These are phyloP conservation scores for Halophytophthora batemanensis DNA, from an alignment of 352 stramenopile genomes.

Conservation along the genomic window DNA sequence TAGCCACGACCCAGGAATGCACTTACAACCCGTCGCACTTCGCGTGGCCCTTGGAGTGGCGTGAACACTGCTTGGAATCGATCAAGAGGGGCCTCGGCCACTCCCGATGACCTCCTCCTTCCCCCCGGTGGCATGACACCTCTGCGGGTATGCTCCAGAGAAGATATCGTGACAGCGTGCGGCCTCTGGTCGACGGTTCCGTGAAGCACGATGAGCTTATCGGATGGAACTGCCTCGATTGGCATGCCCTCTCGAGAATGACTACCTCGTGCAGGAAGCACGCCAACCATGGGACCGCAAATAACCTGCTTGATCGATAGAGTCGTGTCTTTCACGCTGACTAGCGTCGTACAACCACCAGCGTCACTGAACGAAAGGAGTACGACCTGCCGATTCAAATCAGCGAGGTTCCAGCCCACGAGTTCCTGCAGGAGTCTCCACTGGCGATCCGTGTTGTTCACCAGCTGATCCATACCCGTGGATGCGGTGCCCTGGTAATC, in stretches of 20 bases:
- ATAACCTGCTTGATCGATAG: constrained; percentile 35
- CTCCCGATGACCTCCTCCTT: constrained; percentile 3
- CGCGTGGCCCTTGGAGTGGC: constrained; percentile 3
- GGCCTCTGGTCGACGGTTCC: constrained; percentile 3
- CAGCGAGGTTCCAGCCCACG: constrained; percentile 26
- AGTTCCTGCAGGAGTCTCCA: constrained; percentile 24
- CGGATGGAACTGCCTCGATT: constrained; percentile 2
- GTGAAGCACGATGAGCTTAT: constrained; percentile 6
- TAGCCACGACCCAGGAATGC: background rate
- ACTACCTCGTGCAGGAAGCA: background rate
- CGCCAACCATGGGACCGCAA: constrained; percentile 27
- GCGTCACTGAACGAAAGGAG: constrained; percentile 19
- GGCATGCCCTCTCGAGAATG: background rate
- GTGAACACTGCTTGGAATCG: constrained; percentile 5
- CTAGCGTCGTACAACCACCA: constrained; percentile 14
- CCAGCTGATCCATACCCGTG: background rate
- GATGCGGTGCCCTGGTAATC: no score
- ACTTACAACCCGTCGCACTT: constrained; percentile 17
- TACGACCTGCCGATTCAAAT: constrained; percentile 15
- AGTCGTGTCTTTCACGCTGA: constrained; percentile 37
- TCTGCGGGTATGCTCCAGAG: background rate
- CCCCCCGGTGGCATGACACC: background rate
- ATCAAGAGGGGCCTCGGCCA: constrained; percentile 1
- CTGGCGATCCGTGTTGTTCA: constrained; percentile 2
- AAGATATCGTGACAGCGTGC: constrained; percentile 12